phyloP scores from a whole-genome alignment of 2,329 filamentous ascomycete species.

The Exophiala sideris region DNA sequence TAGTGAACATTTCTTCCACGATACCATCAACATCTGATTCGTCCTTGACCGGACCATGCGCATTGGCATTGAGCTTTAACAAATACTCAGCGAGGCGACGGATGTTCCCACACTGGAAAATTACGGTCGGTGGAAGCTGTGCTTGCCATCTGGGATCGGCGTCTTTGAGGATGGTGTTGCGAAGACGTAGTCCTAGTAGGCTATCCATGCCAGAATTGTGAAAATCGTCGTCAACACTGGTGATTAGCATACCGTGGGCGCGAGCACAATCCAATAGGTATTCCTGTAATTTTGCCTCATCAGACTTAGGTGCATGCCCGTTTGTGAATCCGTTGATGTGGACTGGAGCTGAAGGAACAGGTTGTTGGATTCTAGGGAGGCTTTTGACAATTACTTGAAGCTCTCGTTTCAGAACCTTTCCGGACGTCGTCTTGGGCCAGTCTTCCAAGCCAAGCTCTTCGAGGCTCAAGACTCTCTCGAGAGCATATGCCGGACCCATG shows the following conservation, averaged over 20 bases:
- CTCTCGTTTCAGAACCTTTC: constrained; percentile 12
- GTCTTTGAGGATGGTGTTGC: constrained; percentile 40
- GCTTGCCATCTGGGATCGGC: constrained; percentile 35
- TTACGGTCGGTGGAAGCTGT: constrained; percentile 13
- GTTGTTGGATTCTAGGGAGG: neutral
- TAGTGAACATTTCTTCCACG: constrained; percentile 2
- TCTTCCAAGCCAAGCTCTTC: constrained; percentile 33
- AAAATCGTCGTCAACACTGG: constrained; percentile 38
- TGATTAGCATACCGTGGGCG: constrained; percentile 35
- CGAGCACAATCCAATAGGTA: constrained; percentile 27
- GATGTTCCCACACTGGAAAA: constrained; percentile 3
- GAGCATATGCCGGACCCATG: constrained; percentile 9
- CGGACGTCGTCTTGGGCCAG: constrained; percentile 31
- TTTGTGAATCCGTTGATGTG: no score
- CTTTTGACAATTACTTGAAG: neutral
- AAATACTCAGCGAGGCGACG: neutral
- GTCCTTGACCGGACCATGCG: neutral
- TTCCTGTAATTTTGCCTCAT: neutral
- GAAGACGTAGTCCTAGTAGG: constrained; percentile 46
- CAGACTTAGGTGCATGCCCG: neutral
- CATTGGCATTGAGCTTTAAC: neutral
- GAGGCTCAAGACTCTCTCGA: constrained; percentile 32
- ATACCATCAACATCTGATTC: constrained; percentile 35
- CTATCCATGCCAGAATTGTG: constrained; percentile 48
- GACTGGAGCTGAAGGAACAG: no score